A percentile compares a stretch with the other conserved stretches of the same genome.
These are phyloP conservation scores for Vitellaria paradoxa DNA, from an alignment of 179 eudicot genomes.

Conservation along the genomic window DNA sequence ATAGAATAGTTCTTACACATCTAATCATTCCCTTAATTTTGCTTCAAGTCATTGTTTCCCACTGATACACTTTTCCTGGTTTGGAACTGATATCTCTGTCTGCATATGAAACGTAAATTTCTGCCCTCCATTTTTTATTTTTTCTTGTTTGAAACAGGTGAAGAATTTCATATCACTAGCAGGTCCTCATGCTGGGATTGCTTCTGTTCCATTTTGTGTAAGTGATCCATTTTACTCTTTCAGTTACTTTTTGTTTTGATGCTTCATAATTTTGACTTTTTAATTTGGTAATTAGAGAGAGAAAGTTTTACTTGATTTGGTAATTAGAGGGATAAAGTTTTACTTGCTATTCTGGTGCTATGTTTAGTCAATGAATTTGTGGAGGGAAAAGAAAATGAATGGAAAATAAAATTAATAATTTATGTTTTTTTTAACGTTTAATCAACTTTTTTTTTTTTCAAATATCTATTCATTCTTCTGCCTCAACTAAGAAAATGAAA, in stretches of 20 bases:
- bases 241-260: neutral
- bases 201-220: slow-evolving; percentile 63
- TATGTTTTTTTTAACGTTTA: too few species aligned
- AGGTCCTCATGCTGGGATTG: slow-evolving; percentile 76
- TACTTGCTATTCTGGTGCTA: too few species aligned
- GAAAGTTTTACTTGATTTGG: neutral
- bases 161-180: slow-evolving; percentile 59
- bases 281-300: neutral
- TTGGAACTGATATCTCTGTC: neutral
- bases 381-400: neutral
- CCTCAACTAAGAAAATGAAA: too few species aligned
- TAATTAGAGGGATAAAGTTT: neutral
- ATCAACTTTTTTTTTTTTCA: too few species aligned
- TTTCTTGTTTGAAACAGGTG: slow-evolving; percentile 39
- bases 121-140: neutral
- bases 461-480: too few species aligned
- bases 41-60: neutral
- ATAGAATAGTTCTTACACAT: neutral
- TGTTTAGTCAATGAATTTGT: neutral
- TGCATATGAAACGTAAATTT: neutral
- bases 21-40: slow-evolving; percentile 1
- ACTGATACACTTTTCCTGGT: neutral
- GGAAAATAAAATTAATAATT: too few species aligned
- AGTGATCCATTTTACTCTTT: slow-evolving; percentile 15
- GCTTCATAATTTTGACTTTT: neutral